phyloP scores from a whole-genome alignment of 306 rosid species.

The Acacia crassicarpa region DNA sequence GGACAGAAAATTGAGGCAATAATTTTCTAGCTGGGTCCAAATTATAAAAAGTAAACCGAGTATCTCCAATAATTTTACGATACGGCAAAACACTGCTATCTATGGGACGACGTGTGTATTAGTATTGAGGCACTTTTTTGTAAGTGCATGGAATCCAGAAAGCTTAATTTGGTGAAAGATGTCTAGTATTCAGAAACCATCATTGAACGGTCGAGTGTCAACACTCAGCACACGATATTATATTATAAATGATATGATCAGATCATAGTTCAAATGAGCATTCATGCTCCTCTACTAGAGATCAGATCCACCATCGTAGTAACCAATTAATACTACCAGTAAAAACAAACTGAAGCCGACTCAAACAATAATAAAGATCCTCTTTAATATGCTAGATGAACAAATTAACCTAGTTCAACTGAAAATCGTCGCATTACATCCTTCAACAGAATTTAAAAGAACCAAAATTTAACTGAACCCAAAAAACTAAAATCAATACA shows the following conservation, averaged over 20 bases:
- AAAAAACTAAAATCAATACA: constrained; percentile 19
- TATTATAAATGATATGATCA: background rate
- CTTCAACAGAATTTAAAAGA: background rate
- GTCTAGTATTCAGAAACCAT: background rate
- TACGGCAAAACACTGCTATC: background rate
- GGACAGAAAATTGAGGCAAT: too few species aligned
- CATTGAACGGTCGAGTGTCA: background rate
- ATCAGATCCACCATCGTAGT: background rate
- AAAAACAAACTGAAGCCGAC: background rate
- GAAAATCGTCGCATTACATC: background rate
- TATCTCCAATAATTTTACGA: background rate
- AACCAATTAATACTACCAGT: background rate
- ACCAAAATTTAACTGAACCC: background rate
- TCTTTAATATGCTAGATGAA: background rate
- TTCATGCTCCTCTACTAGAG: background rate
- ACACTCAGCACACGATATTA: background rate
- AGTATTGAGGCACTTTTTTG: background rate
- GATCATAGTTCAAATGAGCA: background rate
- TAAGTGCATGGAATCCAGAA: background rate
- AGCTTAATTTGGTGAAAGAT: background rate
- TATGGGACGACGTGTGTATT: too few species aligned
- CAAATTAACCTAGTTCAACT: background rate
- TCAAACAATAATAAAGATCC: background rate
- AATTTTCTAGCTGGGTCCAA: too few species aligned
- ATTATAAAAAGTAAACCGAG: background rate